These are phyloP conservation scores for Margaritispora aquatica DNA, from an alignment of 495 filamentous ascomycete genomes.

Conservation along the genomic window DNA sequence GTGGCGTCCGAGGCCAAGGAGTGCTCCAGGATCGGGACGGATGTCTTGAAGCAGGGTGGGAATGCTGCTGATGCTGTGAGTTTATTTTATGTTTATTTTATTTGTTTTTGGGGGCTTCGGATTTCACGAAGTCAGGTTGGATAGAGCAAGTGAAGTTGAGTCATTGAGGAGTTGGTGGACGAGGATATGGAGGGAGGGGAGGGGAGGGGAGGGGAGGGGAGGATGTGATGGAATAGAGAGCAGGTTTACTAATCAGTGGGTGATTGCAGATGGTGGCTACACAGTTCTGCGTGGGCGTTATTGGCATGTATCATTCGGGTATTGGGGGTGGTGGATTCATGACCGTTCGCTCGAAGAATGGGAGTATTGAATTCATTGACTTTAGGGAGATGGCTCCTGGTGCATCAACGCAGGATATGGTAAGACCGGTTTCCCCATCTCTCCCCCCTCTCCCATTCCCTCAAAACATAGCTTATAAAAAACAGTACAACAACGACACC, in stretches of 20 bases:
- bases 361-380: conserved; percentile 70
- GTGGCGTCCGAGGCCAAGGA: conserved; percentile 70
- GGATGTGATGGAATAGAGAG: background rate
- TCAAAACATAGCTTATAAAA: too few relatives aligned
- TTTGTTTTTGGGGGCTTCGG: too few relatives aligned
- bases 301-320: conserved; percentile 82
- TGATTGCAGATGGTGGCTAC: conserved; percentile 48
- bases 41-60: conserved; percentile 55
- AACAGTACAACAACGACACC: background rate
- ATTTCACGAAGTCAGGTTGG: too few relatives aligned
- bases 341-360: conserved; percentile 58
- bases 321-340: conserved; percentile 85
- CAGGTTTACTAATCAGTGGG: too few relatives aligned
- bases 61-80: conserved; percentile 26
- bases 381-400: conserved; percentile 83
- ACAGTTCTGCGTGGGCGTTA: conserved; percentile 66
- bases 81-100: too few relatives aligned
- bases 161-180: too few relatives aligned
- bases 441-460: too few relatives aligned
- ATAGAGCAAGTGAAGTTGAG: too few relatives aligned
- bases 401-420: conserved; percentile 73
- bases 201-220: too few relatives aligned
- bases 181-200: too few relatives aligned
- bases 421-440: too few relatives aligned
- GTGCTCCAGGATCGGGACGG: conserved; percentile 70